Evolutionary conservation across 2,329 filamentous ascomycete species (phyloP), one percentile per base, ranked within the genome.

Genomic region (Hymenoscyphus occultus): DNA sequence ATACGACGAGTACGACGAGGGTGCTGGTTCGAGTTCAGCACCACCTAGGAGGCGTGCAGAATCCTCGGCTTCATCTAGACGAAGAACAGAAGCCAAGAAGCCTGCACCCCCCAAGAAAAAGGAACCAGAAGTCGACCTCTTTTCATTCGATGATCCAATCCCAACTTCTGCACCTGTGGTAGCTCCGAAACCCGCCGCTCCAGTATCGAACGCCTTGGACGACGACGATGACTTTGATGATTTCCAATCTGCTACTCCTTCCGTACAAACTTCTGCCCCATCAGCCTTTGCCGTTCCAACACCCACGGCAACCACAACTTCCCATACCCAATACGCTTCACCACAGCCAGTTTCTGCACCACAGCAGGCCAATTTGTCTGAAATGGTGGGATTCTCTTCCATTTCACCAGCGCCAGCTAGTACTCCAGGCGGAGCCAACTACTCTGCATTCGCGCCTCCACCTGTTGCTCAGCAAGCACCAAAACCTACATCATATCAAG

Each of bases 201-300:
- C 78, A 16, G 78, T 78, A 39, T 61, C 57, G 32, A 81, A 81
- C 54, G 87, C 86, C 61, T 51, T 51, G 19, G 45, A 51, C 19
- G 89, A 91, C 68, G 94, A 97, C 69, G 93, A 97, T 71, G 95
- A 97, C 69, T 98, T 98, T 74, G 95, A 98, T 75, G 95, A 99
- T 75, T 98, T 98, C 82, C 92, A 97, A 77, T 96, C 93, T 22
- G 94, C 94, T 14, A 81, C 90, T 2, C 86, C 89, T 3, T 79
- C 83, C 39, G 70, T 78, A 14, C 72, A 75, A 35, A 78, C 81
- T 6, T 78, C 80, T 12, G 80, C 79, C 65, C 79, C 78, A 54
- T 77, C 80, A 48, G 77, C 80, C 10, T 72, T 77, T 45, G 69
- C 72, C 6, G 70, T 76, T n/a, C 80, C 74, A 73, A 78, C 80